A percentile compares a stretch with the other conserved stretches of the same genome.
phyloP scores from a whole-genome alignment of 352 stramenopile species.

The Plasmopara halstedii region DNA sequence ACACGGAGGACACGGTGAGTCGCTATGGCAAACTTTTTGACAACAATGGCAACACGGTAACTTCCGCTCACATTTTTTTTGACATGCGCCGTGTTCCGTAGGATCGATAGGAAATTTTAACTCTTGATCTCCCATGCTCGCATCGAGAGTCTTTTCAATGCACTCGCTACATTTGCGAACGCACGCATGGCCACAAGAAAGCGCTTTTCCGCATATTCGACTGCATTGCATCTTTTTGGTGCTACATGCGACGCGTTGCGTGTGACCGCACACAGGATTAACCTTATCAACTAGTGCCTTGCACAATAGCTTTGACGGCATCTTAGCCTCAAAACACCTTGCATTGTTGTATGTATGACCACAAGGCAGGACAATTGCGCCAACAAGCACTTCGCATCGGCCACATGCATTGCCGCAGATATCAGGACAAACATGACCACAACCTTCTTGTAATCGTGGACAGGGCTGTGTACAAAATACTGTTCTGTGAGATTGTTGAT shows the following conservation, averaged over 20 bases:
- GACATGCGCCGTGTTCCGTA: slow-evolving; percentile 38
- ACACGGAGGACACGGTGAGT: slow-evolving; percentile 47
- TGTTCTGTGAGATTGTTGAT: slow-evolving; percentile 32
- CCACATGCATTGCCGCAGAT: slow-evolving; percentile 56
- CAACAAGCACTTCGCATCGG: slow-evolving; percentile 33
- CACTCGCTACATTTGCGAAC: slow-evolving; percentile 26
- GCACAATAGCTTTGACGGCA: slow-evolving; percentile 16
- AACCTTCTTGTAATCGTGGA: slow-evolving; percentile 31
- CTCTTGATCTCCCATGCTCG: slow-evolving; percentile 10
- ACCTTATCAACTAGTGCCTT: slow-evolving; percentile 19
- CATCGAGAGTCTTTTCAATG: slow-evolving; percentile 24
- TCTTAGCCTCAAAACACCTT: slow-evolving; percentile 19
- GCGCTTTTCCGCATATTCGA: slow-evolving; percentile 11
- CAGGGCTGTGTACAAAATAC: slow-evolving; percentile 56
- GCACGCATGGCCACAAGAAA: slow-evolving; percentile 35
- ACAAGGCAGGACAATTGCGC: slow-evolving; percentile 37
- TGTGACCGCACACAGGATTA: slow-evolving; percentile 27
- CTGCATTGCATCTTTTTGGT: slow-evolving; percentile 16
- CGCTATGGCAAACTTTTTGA: slow-evolving; percentile 42
- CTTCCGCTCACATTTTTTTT: slow-evolving; percentile 48
- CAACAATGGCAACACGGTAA: slow-evolving; percentile 66
- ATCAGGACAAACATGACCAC: slow-evolving; percentile 45
- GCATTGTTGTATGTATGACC: slow-evolving; percentile 36
- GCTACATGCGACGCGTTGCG: slow-evolving; percentile 17
- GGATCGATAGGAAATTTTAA: slow-evolving; percentile 24